Base-by-base conservation (phyloP, 2,329 filamentous ascomycete species). In the Beauveria pseudobassiana region DNA sequence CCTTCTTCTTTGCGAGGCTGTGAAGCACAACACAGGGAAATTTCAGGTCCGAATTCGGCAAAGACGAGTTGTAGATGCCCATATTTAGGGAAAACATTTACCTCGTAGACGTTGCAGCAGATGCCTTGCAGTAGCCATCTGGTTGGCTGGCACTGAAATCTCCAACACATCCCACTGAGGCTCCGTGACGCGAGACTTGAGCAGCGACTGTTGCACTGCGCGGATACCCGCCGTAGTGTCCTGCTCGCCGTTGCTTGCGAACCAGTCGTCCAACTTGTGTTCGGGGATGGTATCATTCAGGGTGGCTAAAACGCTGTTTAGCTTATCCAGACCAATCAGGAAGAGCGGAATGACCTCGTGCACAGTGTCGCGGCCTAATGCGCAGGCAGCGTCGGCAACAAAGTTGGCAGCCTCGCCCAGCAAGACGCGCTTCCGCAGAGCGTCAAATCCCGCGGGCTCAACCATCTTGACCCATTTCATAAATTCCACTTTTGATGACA, bases 331-430 rank as follows among this genome's bases (percentile, higher is more conserved):
- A 8, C 59, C 59, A 6, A 61, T 54, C 22, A 61, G 30, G 51
- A 61, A 61, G 12, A 61, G 51, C 20, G 59, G 59, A 28, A 61
- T 38, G 2, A 61, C 51, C 20, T 61, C 59, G 16, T 55, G 51
- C 51, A 49, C 51, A 1, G 51, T 61, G 42, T 61, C 51, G n/a
- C 59, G 59, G 9, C 59, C 59, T 7, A 61, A 10, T 7, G 59
- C 59, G 45, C 59, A 61, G 8, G 59, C 59, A 8, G 51, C 50
- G 20, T 61, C 59, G 7, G 59, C 59, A 16, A 61, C 59, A 20
- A 61, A 61, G 34, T 61, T 54, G 10, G 59, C 59, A 20, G 59
- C 59, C 59, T 61, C 59, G 28, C 59, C 59, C 1, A 61, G 50
- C 30, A 54, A 18, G n/a, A 61, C 59, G 8, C 59, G 50, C 43